Evolutionary conservation across 106 monocot genomes (phyloP), one percentile per base, ranked within the genome.

Genomic region (Phalaenopsis aphrodite): DNA sequence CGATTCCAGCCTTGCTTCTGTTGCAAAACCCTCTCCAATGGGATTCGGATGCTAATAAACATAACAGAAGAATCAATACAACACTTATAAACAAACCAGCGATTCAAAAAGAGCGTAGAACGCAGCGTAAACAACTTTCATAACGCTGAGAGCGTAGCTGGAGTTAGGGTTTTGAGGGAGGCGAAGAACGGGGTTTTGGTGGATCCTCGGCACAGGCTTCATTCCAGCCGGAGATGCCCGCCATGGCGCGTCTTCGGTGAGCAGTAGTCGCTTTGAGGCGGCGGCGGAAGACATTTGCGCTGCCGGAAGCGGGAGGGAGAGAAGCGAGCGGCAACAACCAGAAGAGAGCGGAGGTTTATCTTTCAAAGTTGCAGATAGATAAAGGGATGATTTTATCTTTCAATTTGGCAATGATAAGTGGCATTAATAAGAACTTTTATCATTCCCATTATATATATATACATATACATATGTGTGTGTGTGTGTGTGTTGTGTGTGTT

Each of bases 181-280:
- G 15, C 91, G 87, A 79, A 97, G 93, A 77, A 97, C 82, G 30
- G 96, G 94, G 83, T 42, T 85, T 8, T 88, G 88, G 83, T 97
- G 93, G 82, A 97, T 94, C 66, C 81, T 91, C 8, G 96, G 96
- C 48, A 93, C 38, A 45, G 91, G 94, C 77, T 88, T 91, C 55
- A 47, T 61, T 17, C 85, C 90, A 2, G 75, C 42, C 1, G 93
- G 87, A 68, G 85, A 41, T n/a, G 85, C 88, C 69, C 96, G 41
- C 96, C 96, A 92, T 12, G 96, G 96, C 15, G 82, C 96, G 85
- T 96, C 96, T 48, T 93, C 96, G 78, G 92, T 84, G 55, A 96
- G 91, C 78, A 91, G n/a, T 72, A 82, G 77, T 78, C 74, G 66
- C 81, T 87, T 87, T 1, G 74, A 16, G 42, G 74, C 41, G 42